Conservation (phyloP, 257 asterid genomes). For the Solanum etuberosum region DNA sequence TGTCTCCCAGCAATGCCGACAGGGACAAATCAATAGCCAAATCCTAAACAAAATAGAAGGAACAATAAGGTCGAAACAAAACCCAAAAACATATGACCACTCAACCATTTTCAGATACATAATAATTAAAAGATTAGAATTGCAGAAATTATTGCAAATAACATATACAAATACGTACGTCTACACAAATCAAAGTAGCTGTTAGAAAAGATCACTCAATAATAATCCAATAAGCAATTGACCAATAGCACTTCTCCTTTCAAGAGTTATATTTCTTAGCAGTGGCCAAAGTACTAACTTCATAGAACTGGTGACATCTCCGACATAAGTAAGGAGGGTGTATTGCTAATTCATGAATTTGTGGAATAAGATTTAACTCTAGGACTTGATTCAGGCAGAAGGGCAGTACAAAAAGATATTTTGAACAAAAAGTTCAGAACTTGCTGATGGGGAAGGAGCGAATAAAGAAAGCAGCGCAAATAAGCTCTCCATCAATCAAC, state of each 20-base stretch:
- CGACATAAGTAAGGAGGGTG: not conserved
- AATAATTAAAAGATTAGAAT: not conserved
- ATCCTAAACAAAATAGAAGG: not conserved
- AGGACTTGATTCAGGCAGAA: not conserved
- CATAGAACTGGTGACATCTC: not conserved
- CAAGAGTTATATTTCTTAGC: not conserved
- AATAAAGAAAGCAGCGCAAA: not conserved
- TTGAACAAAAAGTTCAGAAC: not conserved
- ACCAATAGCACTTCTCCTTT: not conserved
- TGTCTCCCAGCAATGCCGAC: slow-evolving; percentile 17
- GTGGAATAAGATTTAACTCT: not conserved
- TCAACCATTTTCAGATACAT: not conserved
- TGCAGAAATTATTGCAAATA: not conserved
- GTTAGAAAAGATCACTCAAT: not conserved
- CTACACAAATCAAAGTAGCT: not conserved
- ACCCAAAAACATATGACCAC: not conserved
- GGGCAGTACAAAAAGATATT: not conserved
- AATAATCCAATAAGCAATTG: not conserved
- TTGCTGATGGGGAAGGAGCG: not conserved
- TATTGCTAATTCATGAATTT: not conserved
- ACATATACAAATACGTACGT: not conserved
- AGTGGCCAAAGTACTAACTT: not conserved
- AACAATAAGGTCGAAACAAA: not conserved
- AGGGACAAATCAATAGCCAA: slow-evolving; percentile 14
- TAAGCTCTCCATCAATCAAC: not conserved